Evolutionary conservation across 345 rosid genomes (phyloP).

Genomic region (Zanthoxylum bungeanum): DNA sequence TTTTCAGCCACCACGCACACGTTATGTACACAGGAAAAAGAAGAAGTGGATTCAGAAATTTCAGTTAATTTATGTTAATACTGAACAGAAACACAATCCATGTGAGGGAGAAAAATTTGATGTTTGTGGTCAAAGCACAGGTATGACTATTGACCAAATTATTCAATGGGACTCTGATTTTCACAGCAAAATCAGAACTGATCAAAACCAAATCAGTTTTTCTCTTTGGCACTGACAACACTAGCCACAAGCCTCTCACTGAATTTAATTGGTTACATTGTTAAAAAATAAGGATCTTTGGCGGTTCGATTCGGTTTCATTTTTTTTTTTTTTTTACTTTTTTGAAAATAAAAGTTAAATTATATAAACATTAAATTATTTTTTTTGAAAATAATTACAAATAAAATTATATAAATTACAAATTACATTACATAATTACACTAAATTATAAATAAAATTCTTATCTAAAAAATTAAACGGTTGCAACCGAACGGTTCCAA

Average conservation of each 20-base stretch:
- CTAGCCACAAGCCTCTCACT: not conserved
- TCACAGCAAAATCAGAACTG: not conserved
- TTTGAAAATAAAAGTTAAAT: too few species aligned
- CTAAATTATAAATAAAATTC: too few species aligned
- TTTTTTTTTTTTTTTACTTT: too few species aligned
- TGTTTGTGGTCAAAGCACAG: constrained; percentile 1
- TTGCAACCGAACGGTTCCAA: too few species aligned
- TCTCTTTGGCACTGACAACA: not conserved
- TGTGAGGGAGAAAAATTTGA: not conserved
- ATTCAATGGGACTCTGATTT: not conserved
- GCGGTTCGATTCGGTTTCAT: too few species aligned
- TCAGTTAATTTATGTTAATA: not conserved
- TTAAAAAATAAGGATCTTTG: too few species aligned
- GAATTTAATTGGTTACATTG: not conserved
- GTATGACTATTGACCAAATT: not conserved
- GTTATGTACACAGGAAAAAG: not conserved
- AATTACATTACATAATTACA: too few species aligned
- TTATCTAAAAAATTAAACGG: too few species aligned
- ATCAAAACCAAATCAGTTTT: not conserved
- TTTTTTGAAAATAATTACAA: too few species aligned
- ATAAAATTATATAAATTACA: too few species aligned
- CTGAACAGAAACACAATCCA: not conserved
- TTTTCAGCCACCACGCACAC: not conserved
- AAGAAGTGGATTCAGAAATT: not conserved
- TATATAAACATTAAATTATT: too few species aligned